These are phyloP conservation scores for Moringa oleifera DNA, from an alignment of 345 rosid genomes.

Conservation along the genomic window DNA sequence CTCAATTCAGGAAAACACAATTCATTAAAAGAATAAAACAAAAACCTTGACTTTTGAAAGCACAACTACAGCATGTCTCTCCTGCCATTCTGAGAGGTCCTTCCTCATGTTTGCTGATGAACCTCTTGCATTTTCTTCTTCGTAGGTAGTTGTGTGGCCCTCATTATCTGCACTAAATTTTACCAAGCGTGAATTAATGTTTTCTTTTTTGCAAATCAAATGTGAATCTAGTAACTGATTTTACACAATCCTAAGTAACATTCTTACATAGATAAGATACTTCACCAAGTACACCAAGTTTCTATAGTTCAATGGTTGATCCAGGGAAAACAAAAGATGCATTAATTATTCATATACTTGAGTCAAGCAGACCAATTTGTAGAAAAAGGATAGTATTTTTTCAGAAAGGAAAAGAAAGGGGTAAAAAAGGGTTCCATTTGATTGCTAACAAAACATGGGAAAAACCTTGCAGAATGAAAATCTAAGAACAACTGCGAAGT, in stretches of 20 bases:
- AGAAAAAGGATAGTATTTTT: neutral
- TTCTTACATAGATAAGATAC: neutral
- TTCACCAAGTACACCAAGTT: neutral
- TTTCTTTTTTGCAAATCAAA: no score
- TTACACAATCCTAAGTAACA: neutral
- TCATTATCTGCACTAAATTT: conserved; percentile 38
- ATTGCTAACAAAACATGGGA: neutral
- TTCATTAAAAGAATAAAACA: no score
- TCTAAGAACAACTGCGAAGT: neutral
- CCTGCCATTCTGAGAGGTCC: conserved; percentile 86
- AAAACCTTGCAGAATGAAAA: neutral
- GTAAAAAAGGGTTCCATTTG: neutral
- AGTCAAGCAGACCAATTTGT: neutral
- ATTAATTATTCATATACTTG: neutral
- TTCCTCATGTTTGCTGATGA: conserved; percentile 37
- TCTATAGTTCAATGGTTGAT: neutral
- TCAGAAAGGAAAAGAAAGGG: neutral
- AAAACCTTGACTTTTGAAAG: conserved; percentile 65
- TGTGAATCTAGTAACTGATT: neutral
- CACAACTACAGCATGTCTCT: conserved; percentile 59
- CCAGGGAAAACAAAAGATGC: neutral
- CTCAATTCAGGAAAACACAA: no score
- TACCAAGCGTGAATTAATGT: no score
- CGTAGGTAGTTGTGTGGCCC: conserved; percentile 17
- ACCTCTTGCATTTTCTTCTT: conserved; percentile 26